These are phyloP conservation scores for Stenogyne calaminthoides DNA, from an alignment of 305 asterid genomes.

Conservation along the genomic window DNA sequence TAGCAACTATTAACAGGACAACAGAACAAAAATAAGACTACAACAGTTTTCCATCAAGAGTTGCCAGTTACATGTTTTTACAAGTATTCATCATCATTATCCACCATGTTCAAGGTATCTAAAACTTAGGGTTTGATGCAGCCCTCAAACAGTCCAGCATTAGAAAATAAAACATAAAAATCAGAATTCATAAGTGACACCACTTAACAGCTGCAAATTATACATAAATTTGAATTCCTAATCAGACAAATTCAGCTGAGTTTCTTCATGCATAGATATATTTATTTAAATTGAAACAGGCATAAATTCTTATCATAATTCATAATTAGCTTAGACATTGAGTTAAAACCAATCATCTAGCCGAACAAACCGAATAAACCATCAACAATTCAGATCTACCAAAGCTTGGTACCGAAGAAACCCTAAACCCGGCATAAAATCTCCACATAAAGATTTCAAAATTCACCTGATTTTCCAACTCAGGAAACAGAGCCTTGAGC, in stretches of 20 bases:
- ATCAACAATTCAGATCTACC: constrained; percentile 14
- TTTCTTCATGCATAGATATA: neutral
- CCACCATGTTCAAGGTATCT: neutral
- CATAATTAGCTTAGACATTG: neutral
- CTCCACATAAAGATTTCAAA: neutral
- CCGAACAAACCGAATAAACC: neutral
- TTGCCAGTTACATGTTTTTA: neutral
- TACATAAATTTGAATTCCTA: neutral
- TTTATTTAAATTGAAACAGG: neutral
- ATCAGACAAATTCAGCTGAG: constrained; percentile 3
- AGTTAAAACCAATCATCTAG: neutral
- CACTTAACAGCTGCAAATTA: neutral
- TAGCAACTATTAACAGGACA: neutral
- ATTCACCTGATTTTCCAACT: constrained; percentile 57
- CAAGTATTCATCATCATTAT: constrained; percentile 1
- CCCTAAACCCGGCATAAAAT: constrained; percentile 7
- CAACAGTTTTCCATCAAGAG: neutral
- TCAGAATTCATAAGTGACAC: neutral
- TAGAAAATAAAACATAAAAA: neutral
- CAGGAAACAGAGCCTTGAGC: constrained; percentile 65
- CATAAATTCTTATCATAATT: neutral
- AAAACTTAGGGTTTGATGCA: neutral
- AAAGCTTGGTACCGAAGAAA: neutral
- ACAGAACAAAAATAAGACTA: neutral
- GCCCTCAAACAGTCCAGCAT: neutral